These are phyloP conservation scores for Chlamydomonas eustigma DNA, from an alignment of 139 green algal genomes.

Conservation along the genomic window DNA sequence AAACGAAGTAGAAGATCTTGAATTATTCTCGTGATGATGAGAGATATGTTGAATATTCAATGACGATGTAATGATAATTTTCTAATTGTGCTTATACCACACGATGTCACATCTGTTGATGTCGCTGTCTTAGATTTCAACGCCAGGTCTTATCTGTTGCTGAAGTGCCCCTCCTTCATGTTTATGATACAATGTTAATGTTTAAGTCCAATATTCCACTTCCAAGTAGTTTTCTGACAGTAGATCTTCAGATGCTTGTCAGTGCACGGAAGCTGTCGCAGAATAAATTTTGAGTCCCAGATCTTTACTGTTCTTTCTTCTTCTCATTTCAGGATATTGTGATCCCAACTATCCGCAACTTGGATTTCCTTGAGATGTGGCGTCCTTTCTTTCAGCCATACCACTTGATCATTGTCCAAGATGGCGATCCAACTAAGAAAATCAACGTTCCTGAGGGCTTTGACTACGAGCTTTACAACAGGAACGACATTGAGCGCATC, in stretches of 20 bases:
- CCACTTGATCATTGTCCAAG: slow-evolving; percentile 54
- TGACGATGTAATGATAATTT: neutral
- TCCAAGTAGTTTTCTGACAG: neutral
- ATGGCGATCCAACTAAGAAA: slow-evolving; percentile 80
- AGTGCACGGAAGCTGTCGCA: too few species aligned
- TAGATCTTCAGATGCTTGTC: too few species aligned
- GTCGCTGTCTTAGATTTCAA: too few species aligned
- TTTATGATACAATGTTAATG: neutral
- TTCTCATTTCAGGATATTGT: slow-evolving; percentile 65
- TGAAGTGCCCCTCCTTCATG: neutral
- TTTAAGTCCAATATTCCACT: neutral
- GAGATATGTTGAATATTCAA: neutral
- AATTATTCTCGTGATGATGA: neutral
- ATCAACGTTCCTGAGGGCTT: slow-evolving; percentile 83
- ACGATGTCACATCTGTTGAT: too few species aligned
- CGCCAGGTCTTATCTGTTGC: neutral
- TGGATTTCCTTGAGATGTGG: slow-evolving; percentile 88
- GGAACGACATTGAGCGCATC: slow-evolving; percentile 93
- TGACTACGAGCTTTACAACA: slow-evolving; percentile 92
- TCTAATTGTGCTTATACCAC: neutral
- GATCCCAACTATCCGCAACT: slow-evolving; percentile 83
- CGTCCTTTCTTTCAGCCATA: slow-evolving; percentile 79
- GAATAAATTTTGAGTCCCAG: neutral
- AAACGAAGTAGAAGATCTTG: neutral
- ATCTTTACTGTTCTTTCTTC: neutral